phyloP scores from a whole-genome alignment of 1,139 yeast species.

The Starmera stellimalicola region DNA sequence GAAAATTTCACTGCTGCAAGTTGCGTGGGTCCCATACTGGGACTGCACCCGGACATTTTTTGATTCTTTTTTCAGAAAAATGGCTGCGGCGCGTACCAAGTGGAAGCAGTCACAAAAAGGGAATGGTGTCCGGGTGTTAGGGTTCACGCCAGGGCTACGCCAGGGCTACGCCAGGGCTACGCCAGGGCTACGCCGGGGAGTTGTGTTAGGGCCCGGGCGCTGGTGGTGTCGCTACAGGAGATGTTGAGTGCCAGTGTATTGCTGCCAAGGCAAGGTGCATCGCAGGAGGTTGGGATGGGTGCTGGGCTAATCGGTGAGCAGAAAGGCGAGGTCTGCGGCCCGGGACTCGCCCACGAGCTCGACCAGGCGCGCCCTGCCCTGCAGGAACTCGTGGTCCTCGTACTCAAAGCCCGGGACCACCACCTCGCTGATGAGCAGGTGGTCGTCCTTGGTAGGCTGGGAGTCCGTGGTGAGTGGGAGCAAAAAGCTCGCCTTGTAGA shows the following conservation, averaged over 20 bases:
- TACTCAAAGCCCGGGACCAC: constrained; percentile 48
- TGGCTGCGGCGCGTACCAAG: background rate
- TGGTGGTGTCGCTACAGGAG: no score
- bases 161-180: background rate
- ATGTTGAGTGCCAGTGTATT: no score
- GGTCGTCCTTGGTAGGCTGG: constrained; percentile 27
- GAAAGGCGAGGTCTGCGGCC: constrained; percentile 24
- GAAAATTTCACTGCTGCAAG: no score
- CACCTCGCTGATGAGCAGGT: constrained; percentile 38
- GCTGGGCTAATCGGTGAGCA: constrained; percentile 6
- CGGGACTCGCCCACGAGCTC: constrained; percentile 27
- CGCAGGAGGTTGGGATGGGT: no score
- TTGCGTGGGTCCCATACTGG: no score
- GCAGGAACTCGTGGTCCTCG: constrained; percentile 36
- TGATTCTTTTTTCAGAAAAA: background rate
- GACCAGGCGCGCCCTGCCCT: constrained; percentile 21
- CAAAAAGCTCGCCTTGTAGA: constrained; percentile 39
- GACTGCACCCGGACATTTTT: background rate
- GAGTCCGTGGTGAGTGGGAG: constrained; percentile 19
- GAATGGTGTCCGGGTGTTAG: no score
- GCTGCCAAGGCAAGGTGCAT: no score
- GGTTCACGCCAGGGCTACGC: background rate
- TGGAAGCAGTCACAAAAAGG: background rate
- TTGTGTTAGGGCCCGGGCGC: no score
- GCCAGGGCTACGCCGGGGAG: no score